Conservation (phyloP, 2,329 filamentous ascomycete species). For the Microdochium nivale region DNA sequence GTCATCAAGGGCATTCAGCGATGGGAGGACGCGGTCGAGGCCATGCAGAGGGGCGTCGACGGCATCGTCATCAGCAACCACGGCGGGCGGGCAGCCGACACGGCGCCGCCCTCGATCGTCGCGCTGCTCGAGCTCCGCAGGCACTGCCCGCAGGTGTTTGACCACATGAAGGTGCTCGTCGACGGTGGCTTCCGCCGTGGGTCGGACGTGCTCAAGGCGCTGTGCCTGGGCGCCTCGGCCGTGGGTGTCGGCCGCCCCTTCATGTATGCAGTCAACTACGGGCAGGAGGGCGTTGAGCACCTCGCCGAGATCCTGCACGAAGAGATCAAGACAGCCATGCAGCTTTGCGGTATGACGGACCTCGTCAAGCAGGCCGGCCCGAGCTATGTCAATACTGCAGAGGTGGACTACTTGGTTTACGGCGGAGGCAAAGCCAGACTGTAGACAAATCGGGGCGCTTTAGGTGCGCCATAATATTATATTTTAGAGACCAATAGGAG, state of each 20-base stretch:
- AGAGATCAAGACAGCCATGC: not conserved
- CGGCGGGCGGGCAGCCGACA: constrained; percentile 13
- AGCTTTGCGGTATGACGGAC: constrained; percentile 51
- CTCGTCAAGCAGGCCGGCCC: constrained; percentile 48
- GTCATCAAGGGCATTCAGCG: constrained; percentile 11
- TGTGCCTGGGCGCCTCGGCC: constrained; percentile 12
- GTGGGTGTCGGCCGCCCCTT: constrained; percentile 21
- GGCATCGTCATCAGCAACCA: constrained; percentile 13
- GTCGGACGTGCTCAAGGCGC: constrained; percentile 11
- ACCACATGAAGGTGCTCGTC: constrained; percentile 10
- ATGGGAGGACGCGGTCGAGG: constrained; percentile 9
- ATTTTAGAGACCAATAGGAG: too few species aligned
- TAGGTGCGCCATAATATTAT: not conserved
- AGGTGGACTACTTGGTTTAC: constrained; percentile 33
- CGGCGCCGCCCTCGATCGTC: constrained; percentile 7
- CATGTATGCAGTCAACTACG: constrained; percentile 40
- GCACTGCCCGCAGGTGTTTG: constrained; percentile 8
- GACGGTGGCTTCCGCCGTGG: constrained; percentile 13
- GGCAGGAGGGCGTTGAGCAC: constrained; percentile 31
- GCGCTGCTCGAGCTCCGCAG: constrained; percentile 6
- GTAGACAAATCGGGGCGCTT: not conserved
- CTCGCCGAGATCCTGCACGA: not conserved
- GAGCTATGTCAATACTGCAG: constrained; percentile 47
- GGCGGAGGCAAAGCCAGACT: not conserved
- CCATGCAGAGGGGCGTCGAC: constrained; percentile 5